Evolutionary conservation across 108 stramenopile species (phyloP).

Genomic region (Pseudonitzschia multistriata): DNA sequence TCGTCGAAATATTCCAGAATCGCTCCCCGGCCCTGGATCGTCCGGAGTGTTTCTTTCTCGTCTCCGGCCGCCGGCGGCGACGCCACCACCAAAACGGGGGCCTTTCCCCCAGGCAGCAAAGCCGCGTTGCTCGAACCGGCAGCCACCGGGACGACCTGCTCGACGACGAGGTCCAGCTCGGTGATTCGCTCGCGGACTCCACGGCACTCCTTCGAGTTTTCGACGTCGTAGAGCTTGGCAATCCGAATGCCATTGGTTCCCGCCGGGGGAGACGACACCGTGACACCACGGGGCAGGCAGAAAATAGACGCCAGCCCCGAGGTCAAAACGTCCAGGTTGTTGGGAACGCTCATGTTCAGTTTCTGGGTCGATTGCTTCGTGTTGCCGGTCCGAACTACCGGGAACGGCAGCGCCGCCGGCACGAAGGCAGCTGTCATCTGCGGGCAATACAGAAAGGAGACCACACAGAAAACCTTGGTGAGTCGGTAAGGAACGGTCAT

Average conservation of each 20-base stretch:
- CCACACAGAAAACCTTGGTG: not conserved
- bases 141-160: slow-evolving; percentile 48
- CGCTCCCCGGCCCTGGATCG: slow-evolving; percentile 39
- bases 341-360: slow-evolving; percentile 45
- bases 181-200: slow-evolving; percentile 76
- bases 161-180: slow-evolving; percentile 80
- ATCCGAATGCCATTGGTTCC: slow-evolving; percentile 19
- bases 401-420: not conserved
- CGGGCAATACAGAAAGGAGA: not conserved
- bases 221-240: slow-evolving; percentile 51
- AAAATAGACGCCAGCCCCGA: slow-evolving; percentile 63
- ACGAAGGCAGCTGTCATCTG: not conserved
- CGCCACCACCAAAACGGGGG: slow-evolving; percentile 38
- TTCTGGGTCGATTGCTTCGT: not conserved
- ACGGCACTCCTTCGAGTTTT: slow-evolving; percentile 56
- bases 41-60: slow-evolving; percentile 23
- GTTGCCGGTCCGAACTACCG: not conserved
- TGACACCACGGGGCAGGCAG: slow-evolving; percentile 26
- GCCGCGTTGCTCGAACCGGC: slow-evolving; percentile 6
- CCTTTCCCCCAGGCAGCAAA: slow-evolving; percentile 32
- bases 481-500: not conserved
- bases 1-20: slow-evolving; percentile 58
- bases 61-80: slow-evolving; percentile 19
- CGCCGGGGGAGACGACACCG: slow-evolving; percentile 7
- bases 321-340: slow-evolving; percentile 60